Base-by-base conservation (phyloP, 805 yeast genomes). In the Ogataea thermomethanolica region DNA sequence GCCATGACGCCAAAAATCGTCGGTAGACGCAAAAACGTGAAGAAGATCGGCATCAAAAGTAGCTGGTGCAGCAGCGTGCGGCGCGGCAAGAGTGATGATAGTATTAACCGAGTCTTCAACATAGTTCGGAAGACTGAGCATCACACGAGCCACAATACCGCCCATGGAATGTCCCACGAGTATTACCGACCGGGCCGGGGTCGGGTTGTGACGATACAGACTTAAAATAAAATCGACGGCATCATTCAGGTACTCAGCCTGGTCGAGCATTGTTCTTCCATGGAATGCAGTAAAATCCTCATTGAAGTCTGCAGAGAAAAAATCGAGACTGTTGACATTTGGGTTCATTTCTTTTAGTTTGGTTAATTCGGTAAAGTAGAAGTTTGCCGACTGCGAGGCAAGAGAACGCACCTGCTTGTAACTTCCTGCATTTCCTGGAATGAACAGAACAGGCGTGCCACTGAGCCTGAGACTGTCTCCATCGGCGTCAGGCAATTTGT, bases 371-470 rank as follows among this genome's bases (percentile, higher is more conserved):
- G 73, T 72, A 48, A 66, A 72, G 50, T 67, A 81, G 3, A 74
- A 51, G 29, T 71, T 70, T 1, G 96, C 74, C 17, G 85, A 68
- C 49, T 83, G 84, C 1, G 97, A 80, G 0, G 97, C 98, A n/a
- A 91, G 75, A 1, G 96, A 86, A 37, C 99, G 69, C 8, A 78
- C 95, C 61, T 93, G 99, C 49, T 79, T 76, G 60, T 78, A 89
- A 41, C 95, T 82, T 1, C 99, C 99, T 0, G 99, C 99, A 58
- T 95, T 93, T 0, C 99, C 99, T 1, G 99, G 99, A 29, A 95
- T 84, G 61, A 93, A 93, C 11, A 93, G 65, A 1, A 88, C 89
- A 0, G 99, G 99, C 1, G 85, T 74, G 0, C 98, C 98, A 39
- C 69, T 71, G 13, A 74, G 49, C 23, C 51, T 44, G 8, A 59